Evolutionary conservation across 2,329 filamentous ascomycete genomes (phyloP).

Genomic region (Cladophialophora yegresii): DNA sequence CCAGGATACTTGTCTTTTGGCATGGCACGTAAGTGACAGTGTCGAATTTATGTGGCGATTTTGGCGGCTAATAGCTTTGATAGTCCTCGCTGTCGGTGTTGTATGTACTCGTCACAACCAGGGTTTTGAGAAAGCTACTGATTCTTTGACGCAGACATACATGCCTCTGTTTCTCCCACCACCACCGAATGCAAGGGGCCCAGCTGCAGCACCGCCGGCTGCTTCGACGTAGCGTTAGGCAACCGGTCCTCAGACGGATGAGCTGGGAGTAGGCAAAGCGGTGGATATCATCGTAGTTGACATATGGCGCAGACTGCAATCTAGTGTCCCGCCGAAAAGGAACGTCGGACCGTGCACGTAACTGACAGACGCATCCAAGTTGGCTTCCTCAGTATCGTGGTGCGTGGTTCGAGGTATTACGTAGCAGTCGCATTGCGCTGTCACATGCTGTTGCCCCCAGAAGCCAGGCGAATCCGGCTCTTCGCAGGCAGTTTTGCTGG

Average conservation of each 20-base stretch:
- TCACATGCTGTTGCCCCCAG: background rate
- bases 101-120: conserved; percentile 41
- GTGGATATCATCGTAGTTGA: background rate
- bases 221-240: conserved; percentile 32
- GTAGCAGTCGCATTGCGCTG: background rate
- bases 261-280: background rate
- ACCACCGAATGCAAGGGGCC: conserved; percentile 41
- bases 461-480: background rate
- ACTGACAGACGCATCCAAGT: background rate
- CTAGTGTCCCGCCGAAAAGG: background rate
- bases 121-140: background rate
- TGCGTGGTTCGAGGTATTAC: background rate
- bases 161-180: conserved; percentile 67
- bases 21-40: conserved; percentile 68
- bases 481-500: background rate
- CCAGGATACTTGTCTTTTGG: conserved; percentile 73
- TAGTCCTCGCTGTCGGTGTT: conserved; percentile 62
- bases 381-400: background rate
- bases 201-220: conserved; percentile 52
- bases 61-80: conserved; percentile 19
- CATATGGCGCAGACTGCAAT: background rate
- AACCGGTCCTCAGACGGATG: background rate
- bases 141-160: conserved; percentile 55
- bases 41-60: background rate
- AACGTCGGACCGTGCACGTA: background rate